Conservation (phyloP, 371 early-diverging fungal genomes). For the Mucor racemosus region DNA sequence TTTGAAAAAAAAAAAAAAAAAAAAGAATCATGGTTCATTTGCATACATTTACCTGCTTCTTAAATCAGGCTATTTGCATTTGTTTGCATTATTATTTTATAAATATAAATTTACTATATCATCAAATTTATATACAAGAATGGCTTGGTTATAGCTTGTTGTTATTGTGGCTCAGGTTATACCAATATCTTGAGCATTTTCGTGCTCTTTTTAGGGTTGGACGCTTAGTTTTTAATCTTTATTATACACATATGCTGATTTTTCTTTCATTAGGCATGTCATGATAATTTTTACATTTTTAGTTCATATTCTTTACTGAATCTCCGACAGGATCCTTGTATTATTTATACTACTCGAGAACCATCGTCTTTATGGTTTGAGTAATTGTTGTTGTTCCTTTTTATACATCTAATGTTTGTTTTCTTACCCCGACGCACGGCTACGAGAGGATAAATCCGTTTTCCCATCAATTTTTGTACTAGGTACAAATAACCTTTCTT, state of each 20-base stretch:
- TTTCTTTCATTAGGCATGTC: no score
- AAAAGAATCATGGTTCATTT: background rate
- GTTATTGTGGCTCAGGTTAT: background rate
- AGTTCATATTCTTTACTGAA: background rate
- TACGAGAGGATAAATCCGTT: conserved; percentile 2
- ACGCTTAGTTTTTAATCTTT: no score
- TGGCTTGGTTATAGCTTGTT: background rate
- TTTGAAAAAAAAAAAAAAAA: no score
- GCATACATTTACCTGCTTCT: background rate
- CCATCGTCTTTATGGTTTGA: no score
- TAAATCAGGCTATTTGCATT: background rate
- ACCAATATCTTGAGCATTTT: background rate
- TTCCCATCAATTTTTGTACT: conserved; percentile 3
- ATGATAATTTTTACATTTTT: no score
- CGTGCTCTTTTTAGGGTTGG: no score
- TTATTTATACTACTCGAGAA: background rate
- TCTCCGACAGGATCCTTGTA: background rate
- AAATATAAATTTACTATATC: background rate
- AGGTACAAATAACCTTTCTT: background rate
- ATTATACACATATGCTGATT: no score
- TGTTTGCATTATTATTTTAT: background rate
- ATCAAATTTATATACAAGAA: no score
- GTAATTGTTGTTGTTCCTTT: background rate
- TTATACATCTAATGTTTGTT: background rate
- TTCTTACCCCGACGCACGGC: background rate